These are phyloP conservation scores for Candida smagusa DNA, from an alignment of 1,139 yeast species.

Conservation along the genomic window DNA sequence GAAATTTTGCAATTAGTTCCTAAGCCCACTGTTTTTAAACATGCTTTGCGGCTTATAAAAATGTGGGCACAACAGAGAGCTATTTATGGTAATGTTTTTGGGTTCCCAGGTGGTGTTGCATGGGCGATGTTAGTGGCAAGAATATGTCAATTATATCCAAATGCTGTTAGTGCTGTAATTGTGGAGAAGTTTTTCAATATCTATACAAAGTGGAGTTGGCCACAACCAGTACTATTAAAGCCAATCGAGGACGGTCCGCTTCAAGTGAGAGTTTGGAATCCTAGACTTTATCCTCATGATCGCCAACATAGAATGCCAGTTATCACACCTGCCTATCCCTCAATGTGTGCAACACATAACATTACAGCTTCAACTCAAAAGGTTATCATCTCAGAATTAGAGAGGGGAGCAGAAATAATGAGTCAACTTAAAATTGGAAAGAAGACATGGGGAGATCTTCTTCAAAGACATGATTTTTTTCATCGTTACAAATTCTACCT, in stretches of 20 bases:
- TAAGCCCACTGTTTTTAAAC: constrained; percentile 87
- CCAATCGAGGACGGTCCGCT: constrained; percentile 96
- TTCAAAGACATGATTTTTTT: constrained; percentile 79
- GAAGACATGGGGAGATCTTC: constrained; percentile 70
- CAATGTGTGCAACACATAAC: constrained; percentile 99
- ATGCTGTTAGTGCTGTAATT: constrained; percentile 89
- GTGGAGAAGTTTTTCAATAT: constrained; percentile 86
- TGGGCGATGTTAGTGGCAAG: constrained; percentile 99
- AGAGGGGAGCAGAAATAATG: constrained; percentile 70
- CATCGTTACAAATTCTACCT: constrained; percentile 80
- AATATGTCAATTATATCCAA: constrained; percentile 93
- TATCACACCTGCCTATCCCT: constrained; percentile 98
- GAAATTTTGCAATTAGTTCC: constrained; percentile 88
- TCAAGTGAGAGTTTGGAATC: constrained; percentile 97
- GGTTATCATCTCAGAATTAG: constrained; percentile 70
- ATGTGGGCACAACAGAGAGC: constrained; percentile 97
- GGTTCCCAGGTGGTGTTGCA: constrained; percentile 99
- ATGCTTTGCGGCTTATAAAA: constrained; percentile 87
- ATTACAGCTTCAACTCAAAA: constrained; percentile 84
- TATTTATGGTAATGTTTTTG: constrained; percentile 88
- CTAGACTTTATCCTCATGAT: constrained; percentile 82
- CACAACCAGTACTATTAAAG: constrained; percentile 91
- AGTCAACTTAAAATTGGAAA: constrained; percentile 64
- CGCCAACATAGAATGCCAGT: constrained; percentile 95
- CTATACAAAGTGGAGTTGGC: constrained; percentile 94